Conservation (phyloP, 208 protist species). For the Polymyxa betae region DNA sequence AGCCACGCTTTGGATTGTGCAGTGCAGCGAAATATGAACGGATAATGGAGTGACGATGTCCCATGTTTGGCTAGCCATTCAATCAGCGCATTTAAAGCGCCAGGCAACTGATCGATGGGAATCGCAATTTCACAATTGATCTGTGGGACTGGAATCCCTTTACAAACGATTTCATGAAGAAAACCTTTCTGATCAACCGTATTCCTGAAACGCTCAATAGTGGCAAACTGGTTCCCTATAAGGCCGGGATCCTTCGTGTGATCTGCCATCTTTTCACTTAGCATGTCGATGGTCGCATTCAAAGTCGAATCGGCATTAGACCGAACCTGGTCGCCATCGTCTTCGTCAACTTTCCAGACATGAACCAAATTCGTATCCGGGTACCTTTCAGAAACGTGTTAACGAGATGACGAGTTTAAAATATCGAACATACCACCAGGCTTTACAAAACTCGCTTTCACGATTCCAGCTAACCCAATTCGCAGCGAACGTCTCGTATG, state of each 20-base stretch:
- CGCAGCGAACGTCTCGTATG: not conserved
- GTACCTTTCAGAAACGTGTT: not conserved
- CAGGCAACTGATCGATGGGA: not conserved
- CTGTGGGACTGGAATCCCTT: slow-evolving; percentile 38
- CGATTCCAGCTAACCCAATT: not conserved
- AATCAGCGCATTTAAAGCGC: not conserved
- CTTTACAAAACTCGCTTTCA: slow-evolving; percentile 41
- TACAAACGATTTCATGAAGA: slow-evolving; percentile 48
- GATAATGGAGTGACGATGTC: not conserved
- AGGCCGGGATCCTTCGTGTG: slow-evolving; percentile 38
- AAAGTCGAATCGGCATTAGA: not conserved
- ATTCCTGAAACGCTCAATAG: slow-evolving; percentile 38
- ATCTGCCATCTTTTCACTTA: slow-evolving; percentile 31
- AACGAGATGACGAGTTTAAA: not conserved
- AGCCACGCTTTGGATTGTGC: slow-evolving; percentile 19
- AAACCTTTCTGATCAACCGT: slow-evolving; percentile 15
- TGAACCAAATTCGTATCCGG: slow-evolving; percentile 45
- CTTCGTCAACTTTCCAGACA: slow-evolving; percentile 40
- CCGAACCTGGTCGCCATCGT: not conserved
- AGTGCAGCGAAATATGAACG: slow-evolving; percentile 39
- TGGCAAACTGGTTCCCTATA: slow-evolving; percentile 19
- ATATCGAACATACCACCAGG: not conserved
- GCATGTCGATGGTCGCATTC: slow-evolving; percentile 19
- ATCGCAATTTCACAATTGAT: slow-evolving; percentile 55
- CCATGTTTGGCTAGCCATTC: not conserved